Base-by-base conservation (phyloP, 176 grass and related monocot genomes). In the Canna indica region DNA sequence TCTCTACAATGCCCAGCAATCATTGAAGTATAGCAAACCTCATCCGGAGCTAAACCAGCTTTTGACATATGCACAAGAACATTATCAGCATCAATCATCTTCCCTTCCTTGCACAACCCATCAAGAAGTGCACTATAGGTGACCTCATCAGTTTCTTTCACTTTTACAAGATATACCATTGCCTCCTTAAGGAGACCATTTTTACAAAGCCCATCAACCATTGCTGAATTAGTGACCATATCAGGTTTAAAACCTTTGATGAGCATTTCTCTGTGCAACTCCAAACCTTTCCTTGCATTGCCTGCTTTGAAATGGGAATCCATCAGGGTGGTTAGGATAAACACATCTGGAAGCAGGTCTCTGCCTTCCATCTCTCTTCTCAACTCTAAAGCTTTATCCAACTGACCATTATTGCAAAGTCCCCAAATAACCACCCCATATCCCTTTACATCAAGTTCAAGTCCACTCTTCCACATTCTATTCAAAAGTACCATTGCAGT, bases 71-170 rank as follows among this genome's bases (percentile, higher is more conserved):
- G 32, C 32, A 27, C 34, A 17, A 73, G 59, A 31, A 73, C 15
- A 5, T 58, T 73, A 10, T 57, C 22, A 57, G 70, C 70, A 56
- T 73, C 48, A 59, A 38, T 16, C 30, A 36, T 57, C 9, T 73
- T 48, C 47, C 70, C 70, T 73, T 73, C 34, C 50, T 73, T 73
- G 52, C 70, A 73, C 32, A 73, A 22, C 47, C 70, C 70, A 73
- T 73, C 52, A 16, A 73, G 38, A 73, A n/a, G n/a, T n/a, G n/a
- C n/a, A n/a, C n/a, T n/a, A n/a, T n/a, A n/a, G n/a, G n/a, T n/a
- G n/a, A n/a, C 34, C 45, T 59, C 70, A 73, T 73, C 59, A 27
- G 22, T 50, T 73, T 73, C 30, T 57, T 59, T 27, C 0, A 24
- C 29, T 25, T 73, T 73, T 18, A 57, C 30, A 58, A 58, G 35